phyloP scores from a whole-genome alignment of 805 yeast genomes.

The Pichia gijzeniarum region DNA sequence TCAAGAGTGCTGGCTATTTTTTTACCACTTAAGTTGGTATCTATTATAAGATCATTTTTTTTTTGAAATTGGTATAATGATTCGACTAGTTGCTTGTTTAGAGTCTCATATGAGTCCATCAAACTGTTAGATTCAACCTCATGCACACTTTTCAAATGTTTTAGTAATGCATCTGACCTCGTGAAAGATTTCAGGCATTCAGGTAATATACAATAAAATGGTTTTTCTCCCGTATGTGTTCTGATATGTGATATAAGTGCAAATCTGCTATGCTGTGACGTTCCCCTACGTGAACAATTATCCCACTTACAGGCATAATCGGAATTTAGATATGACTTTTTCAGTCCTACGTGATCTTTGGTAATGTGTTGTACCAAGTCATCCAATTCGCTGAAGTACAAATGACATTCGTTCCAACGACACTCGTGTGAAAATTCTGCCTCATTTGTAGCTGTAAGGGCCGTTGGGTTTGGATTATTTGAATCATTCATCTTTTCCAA shows the following conservation, averaged over 20 bases:
- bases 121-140: conserved; percentile 34
- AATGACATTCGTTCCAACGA: conserved; percentile 34
- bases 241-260: conserved; percentile 59
- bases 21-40: conserved; percentile 6
- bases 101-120: conserved; percentile 18
- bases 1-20: conserved; percentile 5
- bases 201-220: conserved; percentile 58
- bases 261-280: conserved; percentile 46
- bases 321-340: conserved; percentile 12
- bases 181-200: conserved; percentile 59
- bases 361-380: conserved; percentile 36
- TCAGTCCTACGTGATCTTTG: conserved; percentile 31
- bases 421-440: conserved; percentile 21
- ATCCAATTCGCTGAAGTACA: conserved; percentile 28
- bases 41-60: conserved; percentile 6
- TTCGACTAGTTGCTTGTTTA: conserved; percentile 8
- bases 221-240: conserved; percentile 61
- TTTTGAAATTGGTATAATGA: conserved; percentile 6
- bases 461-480: too few species aligned
- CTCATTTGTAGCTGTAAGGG: conserved; percentile 7
- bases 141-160: conserved; percentile 59
- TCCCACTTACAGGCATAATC: conserved; percentile 57
- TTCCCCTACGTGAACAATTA: conserved; percentile 47
- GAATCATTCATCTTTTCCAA: conserved; percentile 1
- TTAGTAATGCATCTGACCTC: conserved; percentile 54